Conservation (phyloP, 495 filamentous ascomycete species). For the Lineolata rhizophorae region DNA sequence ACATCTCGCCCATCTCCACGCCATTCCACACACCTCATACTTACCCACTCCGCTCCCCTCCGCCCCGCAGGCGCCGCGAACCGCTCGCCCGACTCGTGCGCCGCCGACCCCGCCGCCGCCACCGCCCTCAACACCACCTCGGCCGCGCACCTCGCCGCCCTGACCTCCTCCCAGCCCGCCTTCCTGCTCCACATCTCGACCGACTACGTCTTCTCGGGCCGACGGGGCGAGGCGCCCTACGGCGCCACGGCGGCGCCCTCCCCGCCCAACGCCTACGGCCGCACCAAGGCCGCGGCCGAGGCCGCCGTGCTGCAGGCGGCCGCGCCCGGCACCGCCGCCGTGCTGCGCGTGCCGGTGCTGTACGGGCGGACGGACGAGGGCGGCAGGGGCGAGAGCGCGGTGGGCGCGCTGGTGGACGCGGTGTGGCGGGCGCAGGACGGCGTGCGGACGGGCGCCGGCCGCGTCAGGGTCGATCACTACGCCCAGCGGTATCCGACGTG, state of each 20-base stretch:
- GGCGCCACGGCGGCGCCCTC: slow-evolving; percentile 35
- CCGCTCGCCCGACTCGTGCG: slow-evolving; percentile 67
- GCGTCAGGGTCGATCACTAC: slow-evolving; percentile 76
- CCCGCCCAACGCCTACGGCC: slow-evolving; percentile 71
- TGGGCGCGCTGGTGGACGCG: slow-evolving; percentile 57
- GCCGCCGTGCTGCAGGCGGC: slow-evolving; percentile 33
- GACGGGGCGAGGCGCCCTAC: slow-evolving; percentile 70
- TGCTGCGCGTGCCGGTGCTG: slow-evolving; percentile 70
- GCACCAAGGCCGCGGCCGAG: slow-evolving; percentile 76
- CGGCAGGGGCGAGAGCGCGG: slow-evolving; percentile 40
- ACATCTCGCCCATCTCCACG: neutral
- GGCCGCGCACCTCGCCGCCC: slow-evolving; percentile 38
- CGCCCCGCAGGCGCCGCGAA: slow-evolving; percentile 55
- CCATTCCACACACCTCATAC: neutral
- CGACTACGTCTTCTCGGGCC: slow-evolving; percentile 81
- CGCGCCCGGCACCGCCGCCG: slow-evolving; percentile 25
- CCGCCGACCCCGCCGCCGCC: slow-evolving; percentile 54
- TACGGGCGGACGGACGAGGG: slow-evolving; percentile 30
- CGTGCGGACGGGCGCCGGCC: slow-evolving; percentile 19
- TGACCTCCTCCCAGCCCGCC: slow-evolving; percentile 36
- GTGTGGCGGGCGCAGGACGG: slow-evolving; percentile 43
- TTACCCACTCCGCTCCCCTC: slow-evolving; percentile 8
- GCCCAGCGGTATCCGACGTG: slow-evolving; percentile 65
- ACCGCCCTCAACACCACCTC: slow-evolving; percentile 56
- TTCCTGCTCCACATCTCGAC: slow-evolving; percentile 84